Conservation (phyloP, 2,329 filamentous ascomycete species). For the Pestalotiopsis sp. region DNA sequence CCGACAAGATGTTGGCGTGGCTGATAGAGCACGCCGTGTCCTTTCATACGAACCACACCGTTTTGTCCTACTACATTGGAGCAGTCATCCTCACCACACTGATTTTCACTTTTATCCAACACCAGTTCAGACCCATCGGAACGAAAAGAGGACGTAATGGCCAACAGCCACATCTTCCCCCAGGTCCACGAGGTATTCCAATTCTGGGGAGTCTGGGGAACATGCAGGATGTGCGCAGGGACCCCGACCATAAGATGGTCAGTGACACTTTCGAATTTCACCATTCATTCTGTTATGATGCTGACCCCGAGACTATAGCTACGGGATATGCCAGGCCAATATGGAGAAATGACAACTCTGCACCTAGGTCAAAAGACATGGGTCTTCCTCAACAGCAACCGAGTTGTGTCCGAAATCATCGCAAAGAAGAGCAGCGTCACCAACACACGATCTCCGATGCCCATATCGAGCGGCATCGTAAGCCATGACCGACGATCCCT, state of each 20-base stretch:
- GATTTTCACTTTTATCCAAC: background rate
- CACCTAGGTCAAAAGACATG: constrained; percentile 31
- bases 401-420: constrained; percentile 36
- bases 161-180: background rate
- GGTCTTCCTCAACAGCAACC: constrained; percentile 36
- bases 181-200: background rate
- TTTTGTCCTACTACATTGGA: background rate
- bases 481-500: constrained; percentile 31
- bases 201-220: background rate
- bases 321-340: background rate
- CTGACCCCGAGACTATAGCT: background rate
- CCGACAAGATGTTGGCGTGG: background rate
- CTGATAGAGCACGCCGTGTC: background rate
- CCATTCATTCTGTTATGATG: background rate
- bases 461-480: constrained; percentile 36
- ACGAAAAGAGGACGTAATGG: background rate
- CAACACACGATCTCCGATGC: constrained; percentile 32
- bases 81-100: background rate
- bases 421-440: constrained; percentile 34
- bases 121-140: background rate
- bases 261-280: background rate
- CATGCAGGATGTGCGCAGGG: background rate
- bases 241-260: background rate
- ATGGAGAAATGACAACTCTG: constrained; percentile 24
- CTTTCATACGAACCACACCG: background rate